Conservation (phyloP, 345 rosid genomes). For the Kernera saxatilis region DNA sequence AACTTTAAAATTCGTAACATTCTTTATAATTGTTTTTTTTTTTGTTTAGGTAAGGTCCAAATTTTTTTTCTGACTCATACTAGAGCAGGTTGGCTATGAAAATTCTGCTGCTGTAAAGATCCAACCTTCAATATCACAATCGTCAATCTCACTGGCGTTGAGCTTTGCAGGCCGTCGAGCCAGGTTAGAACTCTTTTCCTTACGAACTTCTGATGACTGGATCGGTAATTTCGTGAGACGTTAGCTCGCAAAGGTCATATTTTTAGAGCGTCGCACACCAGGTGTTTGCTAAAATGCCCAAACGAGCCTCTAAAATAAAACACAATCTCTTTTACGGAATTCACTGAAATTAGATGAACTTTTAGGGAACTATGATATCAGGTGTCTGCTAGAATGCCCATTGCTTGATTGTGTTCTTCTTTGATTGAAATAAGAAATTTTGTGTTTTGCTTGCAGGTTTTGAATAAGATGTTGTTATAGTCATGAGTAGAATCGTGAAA, state of each 20-base stretch:
- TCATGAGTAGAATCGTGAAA: conserved; percentile 23
- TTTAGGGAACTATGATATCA: too few relatives aligned
- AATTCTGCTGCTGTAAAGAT: not conserved
- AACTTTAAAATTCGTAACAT: too few relatives aligned
- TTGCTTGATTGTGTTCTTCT: not conserved
- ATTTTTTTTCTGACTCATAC: too few relatives aligned
- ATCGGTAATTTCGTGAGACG: not conserved
- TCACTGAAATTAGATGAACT: not conserved
- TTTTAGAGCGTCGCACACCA: not conserved
- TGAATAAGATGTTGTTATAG: conserved; percentile 11
- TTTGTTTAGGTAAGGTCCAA: too few relatives aligned
- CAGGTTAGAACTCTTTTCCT: not conserved
- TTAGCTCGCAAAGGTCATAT: not conserved
- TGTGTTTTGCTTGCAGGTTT: conserved; percentile 3
- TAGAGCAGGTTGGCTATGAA: too few relatives aligned
- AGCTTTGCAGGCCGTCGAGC: not conserved
- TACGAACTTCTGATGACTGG: not conserved
- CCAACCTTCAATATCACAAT: not conserved
- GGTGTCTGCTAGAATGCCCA: not conserved
- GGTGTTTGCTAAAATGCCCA: conserved; percentile 16
- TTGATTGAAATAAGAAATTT: not conserved
- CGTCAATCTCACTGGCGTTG: not conserved
- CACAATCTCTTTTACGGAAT: not conserved
- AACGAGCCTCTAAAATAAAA: not conserved
- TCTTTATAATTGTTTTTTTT: too few relatives aligned